Evolutionary conservation across 2,329 filamentous ascomycete genomes (phyloP), one percentile per base, ranked within the genome.

Genomic region (Fusarium anthophilum): DNA sequence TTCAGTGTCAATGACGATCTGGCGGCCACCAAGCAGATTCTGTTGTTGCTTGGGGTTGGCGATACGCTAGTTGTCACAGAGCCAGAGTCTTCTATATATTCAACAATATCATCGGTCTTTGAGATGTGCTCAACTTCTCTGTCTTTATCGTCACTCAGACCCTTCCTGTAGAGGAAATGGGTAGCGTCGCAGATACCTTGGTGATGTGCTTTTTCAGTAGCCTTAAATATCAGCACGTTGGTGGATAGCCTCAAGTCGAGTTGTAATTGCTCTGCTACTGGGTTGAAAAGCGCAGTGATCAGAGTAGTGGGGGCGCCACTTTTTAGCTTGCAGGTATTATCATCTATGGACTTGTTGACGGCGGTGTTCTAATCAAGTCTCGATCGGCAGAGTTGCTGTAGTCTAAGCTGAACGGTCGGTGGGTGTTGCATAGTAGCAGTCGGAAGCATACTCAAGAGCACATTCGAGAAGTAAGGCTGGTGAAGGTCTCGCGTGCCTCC

Each of bases 121-220:
- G 14, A 35, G 14, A 35, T 15, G 7, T 35, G 14, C 32, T 15
- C 14, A 35, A 35, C 14, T 35, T 35, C 14, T 35, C 14, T 35
- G 14, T 15, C 13, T 15, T 35, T 7, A 35, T 35, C 32, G 32
- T 3, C 13, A 15, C 32, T 35, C 32, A 35, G 32, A 35, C 32
- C 6, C 32, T 35, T 35, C 8, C 2, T 3, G 0, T 8, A 35
- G 1, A 35, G 3, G 1, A 35, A 35, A 35, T 3, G 6, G 32
- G 3, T 35, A 0, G 8, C 2, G 14, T 35, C 32, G 32, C 1
- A 35, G 32, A 35, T 15, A 15, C 14, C 32, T 8, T 35, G 1
- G 14, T 35, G 32, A 15, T 35, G 1, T 38, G 2, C 22, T 1
- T 41, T 7, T 1, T 6, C 14, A 43, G 22, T 15, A n/a, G 14